phyloP scores from a whole-genome alignment of 305 asterid species.

The Fraxinus greggii region DNA sequence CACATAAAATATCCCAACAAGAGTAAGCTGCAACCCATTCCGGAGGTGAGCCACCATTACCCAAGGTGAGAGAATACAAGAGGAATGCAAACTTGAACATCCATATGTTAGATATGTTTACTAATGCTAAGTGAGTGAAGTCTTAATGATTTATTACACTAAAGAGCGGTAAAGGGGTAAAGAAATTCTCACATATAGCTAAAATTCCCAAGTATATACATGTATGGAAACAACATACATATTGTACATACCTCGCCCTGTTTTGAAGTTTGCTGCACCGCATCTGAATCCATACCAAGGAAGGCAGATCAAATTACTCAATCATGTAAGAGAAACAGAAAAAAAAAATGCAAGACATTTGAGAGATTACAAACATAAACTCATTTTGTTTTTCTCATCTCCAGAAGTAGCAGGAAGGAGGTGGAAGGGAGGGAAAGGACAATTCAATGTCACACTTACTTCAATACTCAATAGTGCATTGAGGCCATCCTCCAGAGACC shows the following conservation, averaged over 20 bases:
- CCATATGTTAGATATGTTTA: not conserved
- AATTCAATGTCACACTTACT: constrained; percentile 48
- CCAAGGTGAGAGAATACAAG: not conserved
- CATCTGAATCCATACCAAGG: constrained; percentile 54
- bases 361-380: not conserved
- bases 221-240: constrained; percentile 15
- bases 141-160: not conserved
- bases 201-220: constrained; percentile 13
- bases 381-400: constrained; percentile 4
- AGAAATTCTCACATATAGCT: constrained; percentile 16
- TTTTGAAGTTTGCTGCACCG: constrained; percentile 95
- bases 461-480: constrained; percentile 82
- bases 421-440: not conserved
- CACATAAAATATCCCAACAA: not conserved
- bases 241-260: constrained; percentile 72
- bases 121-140: constrained; percentile 8
- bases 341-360: not conserved
- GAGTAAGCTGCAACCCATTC: not conserved
- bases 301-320: not conserved
- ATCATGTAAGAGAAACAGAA: constrained; percentile 6
- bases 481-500: constrained; percentile 81
- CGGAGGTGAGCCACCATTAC: not conserved
- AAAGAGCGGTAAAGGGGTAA: not conserved
- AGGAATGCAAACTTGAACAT: constrained; percentile 1
- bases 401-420: not conserved